Evolutionary conservation across 2,329 filamentous ascomycete species (phyloP), one percentile per base, ranked within the genome.

Genomic region (Talaromyces amestolkiae): DNA sequence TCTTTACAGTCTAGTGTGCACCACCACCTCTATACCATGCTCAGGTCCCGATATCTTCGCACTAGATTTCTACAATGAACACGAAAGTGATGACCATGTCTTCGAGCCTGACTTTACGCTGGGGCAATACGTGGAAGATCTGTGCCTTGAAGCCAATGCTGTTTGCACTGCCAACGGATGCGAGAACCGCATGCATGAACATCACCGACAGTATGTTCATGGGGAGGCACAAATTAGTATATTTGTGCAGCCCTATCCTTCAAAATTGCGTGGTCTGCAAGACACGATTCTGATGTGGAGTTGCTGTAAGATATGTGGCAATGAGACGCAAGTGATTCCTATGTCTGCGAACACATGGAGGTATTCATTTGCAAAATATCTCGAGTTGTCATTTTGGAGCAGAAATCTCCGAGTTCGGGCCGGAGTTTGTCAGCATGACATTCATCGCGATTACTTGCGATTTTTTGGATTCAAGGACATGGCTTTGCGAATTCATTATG

Each of bases 311-410:
- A 84, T 91, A 35, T 99, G 96, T 77, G 89, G 91, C 61, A 92
- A 92, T 70, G 93, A 98, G 75, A 96, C 94, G 0, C 91, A 92
- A 45, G 89, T 93, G 58, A 91, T 91, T 70, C 89, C 90, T 37
- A 97, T 99, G 92, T 97, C 94, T 0, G 89, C 93, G 65, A 93
- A 88, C 72, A 96, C 93, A 0, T 99, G 93, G 91, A 97, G 96
- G 76, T 99, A 99, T 76, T 99, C 95, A 0, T 96, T 99, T 73
- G 95, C 92, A 11, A 99, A 99, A 77, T 99, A 98, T 73, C 83
- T 99, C n/a, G 95, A 99, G 78, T 83, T 99, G 19, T 93, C 93
- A 2, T 98, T 98, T 77, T 99, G 94, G 93, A 94, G 93, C 73
- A 90, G 87, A 49, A 90, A 92, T 43, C 81, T 98, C 58, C 91